Conservation (phyloP, 202 grass and related monocot species). For the Miscanthus sacchariflorus region DNA sequence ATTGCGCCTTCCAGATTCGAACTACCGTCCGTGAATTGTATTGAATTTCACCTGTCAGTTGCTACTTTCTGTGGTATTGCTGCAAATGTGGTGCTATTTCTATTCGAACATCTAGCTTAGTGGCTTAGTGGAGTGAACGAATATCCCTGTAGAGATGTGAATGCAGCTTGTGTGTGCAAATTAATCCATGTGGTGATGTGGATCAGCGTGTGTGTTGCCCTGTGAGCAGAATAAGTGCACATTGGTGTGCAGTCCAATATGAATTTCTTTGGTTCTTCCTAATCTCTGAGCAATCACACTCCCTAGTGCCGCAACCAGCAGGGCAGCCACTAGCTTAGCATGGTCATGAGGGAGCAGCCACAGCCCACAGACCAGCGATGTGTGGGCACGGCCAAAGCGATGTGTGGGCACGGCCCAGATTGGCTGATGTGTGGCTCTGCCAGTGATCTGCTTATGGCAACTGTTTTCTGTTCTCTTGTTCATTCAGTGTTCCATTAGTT, state of each 20-base stretch:
- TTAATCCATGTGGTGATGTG: background rate
- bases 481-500: background rate
- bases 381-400: background rate
- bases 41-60: background rate
- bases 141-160: background rate
- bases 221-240: background rate
- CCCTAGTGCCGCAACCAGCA: background rate
- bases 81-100: background rate
- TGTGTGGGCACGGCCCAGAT: background rate
- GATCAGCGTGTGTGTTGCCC: background rate
- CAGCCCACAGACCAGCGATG: background rate
- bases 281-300: background rate
- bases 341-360: background rate
- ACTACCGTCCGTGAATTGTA: background rate
- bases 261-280: background rate
- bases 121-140: background rate
- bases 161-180: background rate
- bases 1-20: background rate
- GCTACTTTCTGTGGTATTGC: conserved; percentile 6
- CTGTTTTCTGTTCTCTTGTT: background rate
- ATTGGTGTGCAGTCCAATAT: background rate
- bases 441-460: background rate
- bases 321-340: background rate
- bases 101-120: background rate
- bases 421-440: background rate